phyloP scores from a whole-genome alignment of 2,329 filamentous ascomycete genomes.

The Cladosporium oxysporum region DNA sequence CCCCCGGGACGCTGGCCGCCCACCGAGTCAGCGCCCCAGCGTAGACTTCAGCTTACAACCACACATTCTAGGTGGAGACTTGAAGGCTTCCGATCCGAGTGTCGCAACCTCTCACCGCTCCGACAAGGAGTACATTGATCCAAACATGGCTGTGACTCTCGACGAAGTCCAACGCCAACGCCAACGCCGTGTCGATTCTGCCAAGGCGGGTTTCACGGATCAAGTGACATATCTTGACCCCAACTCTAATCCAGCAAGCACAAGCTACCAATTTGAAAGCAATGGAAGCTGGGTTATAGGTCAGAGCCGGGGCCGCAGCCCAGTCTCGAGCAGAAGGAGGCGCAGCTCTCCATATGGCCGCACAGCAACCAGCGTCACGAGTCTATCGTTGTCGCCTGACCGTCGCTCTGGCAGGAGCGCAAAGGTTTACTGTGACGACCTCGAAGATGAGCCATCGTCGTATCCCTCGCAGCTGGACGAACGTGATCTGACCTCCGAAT shows the following conservation, averaged over 20 bases:
- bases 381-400: conserved; percentile 20
- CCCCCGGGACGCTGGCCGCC: conserved; percentile 45
- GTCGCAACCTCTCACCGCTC: conserved; percentile 43
- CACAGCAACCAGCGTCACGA: conserved; percentile 28
- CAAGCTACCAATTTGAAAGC: conserved; percentile 46
- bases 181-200: conserved; percentile 15
- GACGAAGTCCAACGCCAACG: conserved; percentile 43
- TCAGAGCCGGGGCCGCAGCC: conserved; percentile 39
- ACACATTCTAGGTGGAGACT: background rate
- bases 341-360: conserved; percentile 39
- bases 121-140: conserved; percentile 52
- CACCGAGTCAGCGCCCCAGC: conserved; percentile 9
- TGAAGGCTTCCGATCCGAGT: conserved; percentile 37
- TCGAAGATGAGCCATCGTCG: background rate
- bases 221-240: conserved; percentile 37
- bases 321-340: conserved; percentile 34
- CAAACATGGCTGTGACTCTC: conserved; percentile 45
- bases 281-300: conserved; percentile 48
- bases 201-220: conserved; percentile 25
- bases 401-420: conserved; percentile 15
- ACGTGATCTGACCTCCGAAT: background rate
- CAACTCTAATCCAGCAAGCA: conserved; percentile 43
- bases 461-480: conserved; percentile 11
- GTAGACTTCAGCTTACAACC: conserved; percentile 14
- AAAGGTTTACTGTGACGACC: conserved; percentile 16